Percentiles rank a stretch among this genome's conserved stretches.
Conservation (phyloP, 1,284 basidiomycete genomes). For the Flammula alnicola region DNA sequence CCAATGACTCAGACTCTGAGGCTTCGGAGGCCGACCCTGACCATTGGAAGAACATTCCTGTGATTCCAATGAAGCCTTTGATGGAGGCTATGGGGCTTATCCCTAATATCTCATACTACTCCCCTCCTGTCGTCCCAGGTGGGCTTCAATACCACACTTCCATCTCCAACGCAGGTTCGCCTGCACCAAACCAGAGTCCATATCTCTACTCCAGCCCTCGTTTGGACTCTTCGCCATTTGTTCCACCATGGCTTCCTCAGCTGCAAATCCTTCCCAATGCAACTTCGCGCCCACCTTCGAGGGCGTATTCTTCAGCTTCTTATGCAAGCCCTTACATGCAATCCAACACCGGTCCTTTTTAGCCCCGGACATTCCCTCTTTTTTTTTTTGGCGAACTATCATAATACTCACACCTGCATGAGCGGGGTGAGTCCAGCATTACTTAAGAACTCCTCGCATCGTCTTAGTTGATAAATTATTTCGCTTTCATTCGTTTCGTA, state of each 20-base stretch:
- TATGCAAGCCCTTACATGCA: conserved; percentile 28
- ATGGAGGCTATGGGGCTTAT: conserved; percentile 30
- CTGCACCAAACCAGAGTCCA: conserved; percentile 22
- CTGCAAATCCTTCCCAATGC: conserved; percentile 21
- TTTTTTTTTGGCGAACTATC: neutral
- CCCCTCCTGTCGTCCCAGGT: conserved; percentile 28
- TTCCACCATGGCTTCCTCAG: conserved; percentile 36
- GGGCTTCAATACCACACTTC: conserved; percentile 24
- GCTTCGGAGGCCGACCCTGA: conserved; percentile 29
- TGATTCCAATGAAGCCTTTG: conserved; percentile 35
- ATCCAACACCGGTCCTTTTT: conserved; percentile 23
- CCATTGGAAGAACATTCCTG: conserved; percentile 32
- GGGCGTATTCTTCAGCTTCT: conserved; percentile 24
- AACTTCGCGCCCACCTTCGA: conserved; percentile 25
- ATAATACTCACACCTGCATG: neutral
- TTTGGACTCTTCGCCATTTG: conserved; percentile 29
- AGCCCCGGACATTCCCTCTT: conserved; percentile 3
- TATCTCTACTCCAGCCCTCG: conserved; percentile 28
- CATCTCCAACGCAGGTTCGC: conserved; percentile 20
- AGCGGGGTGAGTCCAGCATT: neutral
- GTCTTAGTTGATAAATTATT: conserved; percentile 3
- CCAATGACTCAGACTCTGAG: conserved; percentile 27
- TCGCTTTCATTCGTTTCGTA: neutral
- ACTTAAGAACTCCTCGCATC: neutral
- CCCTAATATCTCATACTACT: conserved; percentile 25